Evolutionary conservation across 768 basidiomycete genomes (phyloP).

Genomic region (Lepiota venenata): DNA sequence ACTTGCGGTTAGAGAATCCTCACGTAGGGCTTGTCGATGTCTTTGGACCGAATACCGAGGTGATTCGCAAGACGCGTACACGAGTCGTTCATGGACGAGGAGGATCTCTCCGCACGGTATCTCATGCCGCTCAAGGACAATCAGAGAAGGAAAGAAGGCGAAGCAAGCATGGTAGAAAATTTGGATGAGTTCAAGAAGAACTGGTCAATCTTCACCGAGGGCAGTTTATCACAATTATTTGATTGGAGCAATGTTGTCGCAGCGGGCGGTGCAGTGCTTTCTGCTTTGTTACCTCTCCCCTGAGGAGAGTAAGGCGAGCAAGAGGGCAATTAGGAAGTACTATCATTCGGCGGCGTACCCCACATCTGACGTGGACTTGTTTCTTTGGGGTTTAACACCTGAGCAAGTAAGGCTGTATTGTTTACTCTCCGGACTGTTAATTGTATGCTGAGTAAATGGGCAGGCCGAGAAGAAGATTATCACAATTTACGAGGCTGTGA

Average conservation of each 20-base stretch:
- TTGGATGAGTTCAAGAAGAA: conserved; percentile 62
- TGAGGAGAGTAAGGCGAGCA: conserved; percentile 45
- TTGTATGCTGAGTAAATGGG: background rate
- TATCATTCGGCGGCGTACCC: conserved; percentile 55
- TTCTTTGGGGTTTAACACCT: conserved; percentile 55
- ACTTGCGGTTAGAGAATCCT: conserved; percentile 41
- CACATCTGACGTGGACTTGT: conserved; percentile 61
- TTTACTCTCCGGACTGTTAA: background rate
- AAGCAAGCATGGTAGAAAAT: conserved; percentile 42
- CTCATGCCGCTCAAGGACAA: conserved; percentile 48
- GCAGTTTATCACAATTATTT: conserved; percentile 52
- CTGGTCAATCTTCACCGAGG: conserved; percentile 62
- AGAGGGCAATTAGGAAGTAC: conserved; percentile 53
- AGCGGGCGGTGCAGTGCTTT: conserved; percentile 59
- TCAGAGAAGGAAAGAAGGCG: conserved; percentile 46
- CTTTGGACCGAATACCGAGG: conserved; percentile 43
- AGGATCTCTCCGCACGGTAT: conserved; percentile 43
- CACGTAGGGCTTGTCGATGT: conserved; percentile 59
- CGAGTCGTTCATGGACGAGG: conserved; percentile 41
- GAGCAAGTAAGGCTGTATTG: conserved; percentile 37
- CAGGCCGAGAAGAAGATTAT: conserved; percentile 60
- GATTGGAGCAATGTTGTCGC: conserved; percentile 66
- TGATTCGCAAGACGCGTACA: conserved; percentile 47
- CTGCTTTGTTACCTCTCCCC: conserved; percentile 52
- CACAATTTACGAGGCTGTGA: conserved; percentile 57